Conservation (phyloP, 2,329 filamentous ascomycete genomes). For the Aspergillus bombycis region DNA sequence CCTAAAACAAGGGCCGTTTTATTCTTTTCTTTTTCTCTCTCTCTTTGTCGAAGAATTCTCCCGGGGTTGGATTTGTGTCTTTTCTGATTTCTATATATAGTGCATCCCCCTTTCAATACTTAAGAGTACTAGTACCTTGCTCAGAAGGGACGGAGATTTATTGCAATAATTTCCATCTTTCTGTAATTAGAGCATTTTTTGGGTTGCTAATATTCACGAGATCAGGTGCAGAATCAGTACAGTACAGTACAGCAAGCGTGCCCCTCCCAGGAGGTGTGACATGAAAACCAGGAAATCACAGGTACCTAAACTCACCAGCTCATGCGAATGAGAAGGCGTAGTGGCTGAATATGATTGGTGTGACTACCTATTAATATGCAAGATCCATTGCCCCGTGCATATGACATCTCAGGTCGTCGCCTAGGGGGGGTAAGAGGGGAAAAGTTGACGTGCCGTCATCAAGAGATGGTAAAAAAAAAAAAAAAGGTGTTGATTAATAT, state of each 20-base stretch:
- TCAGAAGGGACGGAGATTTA: background rate
- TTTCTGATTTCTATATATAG: background rate
- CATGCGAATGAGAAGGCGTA: conserved; percentile 13
- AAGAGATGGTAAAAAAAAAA: background rate
- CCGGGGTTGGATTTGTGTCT: no score
- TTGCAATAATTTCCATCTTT: background rate
- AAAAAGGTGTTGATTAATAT: background rate
- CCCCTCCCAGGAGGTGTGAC: background rate
- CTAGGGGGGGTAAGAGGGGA: conserved; percentile 15
- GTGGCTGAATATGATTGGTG: conserved; percentile 20
- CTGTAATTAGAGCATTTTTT: background rate
- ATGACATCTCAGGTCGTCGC: conserved; percentile 35
- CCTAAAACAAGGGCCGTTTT: background rate
- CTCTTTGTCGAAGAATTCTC: background rate
- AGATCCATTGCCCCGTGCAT: conserved; percentile 32
- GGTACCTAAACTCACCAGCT: conserved; percentile 6
- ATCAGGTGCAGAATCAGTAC: background rate
- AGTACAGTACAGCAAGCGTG: conserved; percentile 1
- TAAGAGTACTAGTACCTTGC: conserved; percentile 1
- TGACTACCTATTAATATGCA: conserved; percentile 19
- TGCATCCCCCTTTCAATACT: background rate
- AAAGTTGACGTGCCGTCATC: conserved; percentile 17
- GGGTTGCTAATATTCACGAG: background rate
- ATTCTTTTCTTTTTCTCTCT: background rate
- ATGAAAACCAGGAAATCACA: conserved; percentile 1